These are phyloP conservation scores for Conoideocrella luteorostrata DNA, from an alignment of 2,329 filamentous ascomycete genomes.

Conservation along the genomic window DNA sequence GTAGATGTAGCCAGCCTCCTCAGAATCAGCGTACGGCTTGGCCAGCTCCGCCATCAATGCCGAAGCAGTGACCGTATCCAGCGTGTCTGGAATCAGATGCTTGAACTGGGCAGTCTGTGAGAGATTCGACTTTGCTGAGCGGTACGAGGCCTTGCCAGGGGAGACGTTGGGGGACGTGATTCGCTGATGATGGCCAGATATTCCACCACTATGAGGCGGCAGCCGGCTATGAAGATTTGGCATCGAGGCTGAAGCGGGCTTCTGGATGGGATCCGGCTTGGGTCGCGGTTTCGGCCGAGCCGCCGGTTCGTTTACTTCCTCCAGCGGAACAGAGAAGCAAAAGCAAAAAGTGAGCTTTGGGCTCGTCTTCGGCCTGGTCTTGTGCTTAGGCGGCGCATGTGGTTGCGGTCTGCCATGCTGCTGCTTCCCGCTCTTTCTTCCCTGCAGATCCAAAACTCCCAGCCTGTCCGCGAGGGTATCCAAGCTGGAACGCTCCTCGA, in stretches of 20 bases:
- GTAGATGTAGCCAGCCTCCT: slow-evolving; percentile 89
- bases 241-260: slow-evolving; percentile 16
- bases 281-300: slow-evolving; percentile 32
- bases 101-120: slow-evolving; percentile 27
- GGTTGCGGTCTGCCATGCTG: slow-evolving; percentile 14
- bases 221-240: slow-evolving; percentile 8
- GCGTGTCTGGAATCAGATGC: slow-evolving; percentile 58
- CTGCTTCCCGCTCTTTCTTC: slow-evolving; percentile 19
- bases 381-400: slow-evolving; percentile 15
- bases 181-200: slow-evolving; percentile 4
- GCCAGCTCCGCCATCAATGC: slow-evolving; percentile 68
- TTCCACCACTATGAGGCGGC: not conserved
- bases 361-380: slow-evolving; percentile 19
- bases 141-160: slow-evolving; percentile 22
- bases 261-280: slow-evolving; percentile 40
- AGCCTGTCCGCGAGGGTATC: slow-evolving; percentile 80
- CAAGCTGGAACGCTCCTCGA: slow-evolving; percentile 66
- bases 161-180: slow-evolving; percentile 15
- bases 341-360: slow-evolving; percentile 38
- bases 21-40: slow-evolving; percentile 60
- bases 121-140: slow-evolving; percentile 23
- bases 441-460: slow-evolving; percentile 63
- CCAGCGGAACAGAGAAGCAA: slow-evolving; percentile 45
- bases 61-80: slow-evolving; percentile 63
- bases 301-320: slow-evolving; percentile 32